Percentiles rank a stretch among this genome's conserved stretches.
phyloP scores from a whole-genome alignment of 208 protist genomes.

The Leishmania major region DNA sequence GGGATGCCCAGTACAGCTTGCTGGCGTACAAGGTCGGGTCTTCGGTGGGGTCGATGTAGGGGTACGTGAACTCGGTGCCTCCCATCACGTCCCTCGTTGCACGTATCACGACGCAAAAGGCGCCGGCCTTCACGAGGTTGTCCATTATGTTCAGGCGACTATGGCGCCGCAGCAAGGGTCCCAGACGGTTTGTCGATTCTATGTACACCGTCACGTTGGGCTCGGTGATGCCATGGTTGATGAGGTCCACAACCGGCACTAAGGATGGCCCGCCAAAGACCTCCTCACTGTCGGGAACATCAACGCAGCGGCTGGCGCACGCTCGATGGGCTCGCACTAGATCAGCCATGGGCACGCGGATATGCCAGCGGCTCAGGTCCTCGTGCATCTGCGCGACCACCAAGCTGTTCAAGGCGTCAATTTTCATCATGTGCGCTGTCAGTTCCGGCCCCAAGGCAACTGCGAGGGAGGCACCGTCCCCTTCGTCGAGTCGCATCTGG shows the following conservation, averaged over 20 bases:
- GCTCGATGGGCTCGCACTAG: slow-evolving; percentile 50
- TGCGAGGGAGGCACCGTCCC: slow-evolving; percentile 4
- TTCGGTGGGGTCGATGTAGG: slow-evolving; percentile 47
- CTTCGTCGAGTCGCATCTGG: slow-evolving; percentile 38
- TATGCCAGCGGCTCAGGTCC: slow-evolving; percentile 20
- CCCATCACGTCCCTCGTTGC: slow-evolving; percentile 35
- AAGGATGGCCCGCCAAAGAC: slow-evolving; percentile 77
- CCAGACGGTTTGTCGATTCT: slow-evolving; percentile 19
- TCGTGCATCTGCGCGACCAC: slow-evolving; percentile 27
- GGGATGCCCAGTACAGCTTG: slow-evolving; percentile 68
- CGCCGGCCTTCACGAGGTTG: slow-evolving; percentile 20
- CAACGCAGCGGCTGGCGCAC: slow-evolving; percentile 76
- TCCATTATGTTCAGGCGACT: slow-evolving; percentile 29
- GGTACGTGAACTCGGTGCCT: slow-evolving; percentile 62
- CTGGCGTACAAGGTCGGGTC: slow-evolving; percentile 41
- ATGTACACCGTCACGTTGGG: slow-evolving; percentile 53
- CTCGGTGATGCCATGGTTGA: slow-evolving; percentile 62
- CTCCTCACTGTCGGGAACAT: slow-evolving; percentile 55
- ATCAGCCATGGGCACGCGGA: slow-evolving; percentile 25
- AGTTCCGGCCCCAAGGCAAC: slow-evolving; percentile 21
- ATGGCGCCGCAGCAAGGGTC: slow-evolving; percentile 18
- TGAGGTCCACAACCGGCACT: slow-evolving; percentile 77
- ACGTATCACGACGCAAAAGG: slow-evolving; percentile 58
- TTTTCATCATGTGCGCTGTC: slow-evolving; percentile 28
- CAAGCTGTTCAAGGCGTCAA: slow-evolving; percentile 37